Evolutionary conservation across 1,284 basidiomycete species (phyloP).

Genomic region (Bondarzewia mesenterica): DNA sequence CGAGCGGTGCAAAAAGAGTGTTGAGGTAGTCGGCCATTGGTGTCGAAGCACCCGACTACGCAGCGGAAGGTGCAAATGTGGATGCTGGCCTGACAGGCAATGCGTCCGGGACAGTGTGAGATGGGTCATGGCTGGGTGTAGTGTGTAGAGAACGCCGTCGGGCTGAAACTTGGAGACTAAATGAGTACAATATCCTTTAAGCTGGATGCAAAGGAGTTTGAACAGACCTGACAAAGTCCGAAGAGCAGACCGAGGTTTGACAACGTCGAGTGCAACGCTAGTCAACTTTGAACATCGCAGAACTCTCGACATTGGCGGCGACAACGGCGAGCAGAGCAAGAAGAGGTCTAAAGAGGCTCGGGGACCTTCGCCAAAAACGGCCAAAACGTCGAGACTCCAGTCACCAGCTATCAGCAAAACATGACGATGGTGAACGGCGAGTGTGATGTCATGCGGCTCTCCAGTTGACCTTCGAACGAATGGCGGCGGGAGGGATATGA

Average conservation of each 20-base stretch:
- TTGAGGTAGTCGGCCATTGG: conserved; percentile 48
- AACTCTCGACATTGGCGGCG: conserved; percentile 3
- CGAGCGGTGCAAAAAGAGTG: conserved; percentile 51
- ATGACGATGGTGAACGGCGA: too few species aligned
- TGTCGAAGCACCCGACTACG: conserved; percentile 4
- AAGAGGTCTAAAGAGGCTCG: not conserved
- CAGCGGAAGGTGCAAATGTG: not conserved
- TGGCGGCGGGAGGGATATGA: too few species aligned
- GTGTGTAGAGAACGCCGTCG: not conserved
- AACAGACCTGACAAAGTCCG: not conserved
- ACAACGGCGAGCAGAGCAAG: not conserved
- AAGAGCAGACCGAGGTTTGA: not conserved
- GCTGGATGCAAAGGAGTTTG: not conserved
- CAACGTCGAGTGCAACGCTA: not conserved
- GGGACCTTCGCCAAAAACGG: too few species aligned
- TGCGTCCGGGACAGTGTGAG: not conserved
- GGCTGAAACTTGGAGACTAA: not conserved
- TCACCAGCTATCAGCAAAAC: too few species aligned
- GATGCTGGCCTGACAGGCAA: not conserved
- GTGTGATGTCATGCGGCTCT: too few species aligned
- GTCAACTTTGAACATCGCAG: not conserved
- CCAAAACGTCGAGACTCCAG: too few species aligned
- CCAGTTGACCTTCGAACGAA: too few species aligned
- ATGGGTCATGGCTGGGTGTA: not conserved
- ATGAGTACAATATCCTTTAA: not conserved